Conservation (phyloP, 148 eudicot genomes). For the Heliamphora exappendiculata region DNA sequence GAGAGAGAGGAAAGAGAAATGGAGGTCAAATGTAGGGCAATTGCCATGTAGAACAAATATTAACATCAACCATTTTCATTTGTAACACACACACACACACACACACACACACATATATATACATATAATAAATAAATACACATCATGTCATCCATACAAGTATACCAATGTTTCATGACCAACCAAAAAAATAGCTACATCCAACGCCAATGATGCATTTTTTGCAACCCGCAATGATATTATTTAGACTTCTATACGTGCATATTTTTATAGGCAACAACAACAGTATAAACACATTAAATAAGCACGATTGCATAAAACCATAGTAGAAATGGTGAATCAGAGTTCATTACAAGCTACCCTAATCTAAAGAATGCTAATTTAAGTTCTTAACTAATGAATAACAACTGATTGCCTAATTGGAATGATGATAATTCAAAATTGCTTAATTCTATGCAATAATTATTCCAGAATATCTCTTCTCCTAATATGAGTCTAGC, state of each 20-base stretch:
- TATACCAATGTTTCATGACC: too few relatives aligned
- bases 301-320: neutral
- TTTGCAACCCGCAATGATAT: neutral
- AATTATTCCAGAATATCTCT: neutral
- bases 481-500: neutral
- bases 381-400: neutral
- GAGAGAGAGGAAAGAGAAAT: too few relatives aligned
- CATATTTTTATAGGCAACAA: neutral
- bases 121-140: too few relatives aligned
- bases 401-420: neutral
- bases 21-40: too few relatives aligned
- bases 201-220: too few relatives aligned
- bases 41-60: too few relatives aligned
- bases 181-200: too few relatives aligned
- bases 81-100: too few relatives aligned
- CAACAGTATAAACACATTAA: neutral
- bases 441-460: neutral
- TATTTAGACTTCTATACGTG: neutral
- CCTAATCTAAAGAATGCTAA: neutral
- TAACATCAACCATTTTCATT: too few relatives aligned
- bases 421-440: neutral
- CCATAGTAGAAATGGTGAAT: neutral
- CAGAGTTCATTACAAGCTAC: neutral
- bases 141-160: too few relatives aligned
- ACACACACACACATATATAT: too few relatives aligned